Evolutionary conservation across 2,329 filamentous ascomycete species (phyloP).

Genomic region (Camillea tinctor): DNA sequence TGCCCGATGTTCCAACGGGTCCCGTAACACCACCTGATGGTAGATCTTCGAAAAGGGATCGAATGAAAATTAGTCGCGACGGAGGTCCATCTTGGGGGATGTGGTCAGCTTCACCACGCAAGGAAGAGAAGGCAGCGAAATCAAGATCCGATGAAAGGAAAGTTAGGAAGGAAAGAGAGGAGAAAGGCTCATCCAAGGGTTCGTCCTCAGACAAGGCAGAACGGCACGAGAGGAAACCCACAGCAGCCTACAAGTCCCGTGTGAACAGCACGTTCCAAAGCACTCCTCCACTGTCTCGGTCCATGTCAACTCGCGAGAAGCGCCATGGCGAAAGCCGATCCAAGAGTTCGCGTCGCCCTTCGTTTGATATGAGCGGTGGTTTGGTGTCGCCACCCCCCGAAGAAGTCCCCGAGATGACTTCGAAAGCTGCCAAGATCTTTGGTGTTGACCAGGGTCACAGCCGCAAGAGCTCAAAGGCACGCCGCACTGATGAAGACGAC

Average conservation of each 20-base stretch:
- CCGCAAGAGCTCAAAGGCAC: constrained; percentile 47
- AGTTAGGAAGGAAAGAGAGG: constrained; percentile 60
- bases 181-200: constrained; percentile 60
- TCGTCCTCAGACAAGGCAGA: constrained; percentile 66
- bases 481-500: constrained; percentile 47
- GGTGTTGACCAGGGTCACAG: constrained; percentile 51
- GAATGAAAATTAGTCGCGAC: constrained; percentile 72
- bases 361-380: constrained; percentile 63
- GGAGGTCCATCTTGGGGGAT: constrained; percentile 70
- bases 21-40: constrained; percentile 54
- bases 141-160: constrained; percentile 65
- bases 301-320: constrained; percentile 66
- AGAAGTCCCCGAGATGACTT: constrained; percentile 60
- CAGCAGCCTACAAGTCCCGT: constrained; percentile 54
- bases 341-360: constrained; percentile 62
- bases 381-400: constrained; percentile 73
- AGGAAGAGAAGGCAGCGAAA: constrained; percentile 61
- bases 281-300: constrained; percentile 64
- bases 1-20: constrained; percentile 46
- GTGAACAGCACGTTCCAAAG: constrained; percentile 66
- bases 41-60: constrained; percentile 69
- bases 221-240: constrained; percentile 38
- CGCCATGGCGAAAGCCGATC: constrained; percentile 56
- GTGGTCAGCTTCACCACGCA: constrained; percentile 60
- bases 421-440: constrained; percentile 77